A percentile compares a stretch with the other conserved stretches of the same genome.
phyloP scores from a whole-genome alignment of 352 stramenopile species.

The Pythium dissotocum region DNA sequence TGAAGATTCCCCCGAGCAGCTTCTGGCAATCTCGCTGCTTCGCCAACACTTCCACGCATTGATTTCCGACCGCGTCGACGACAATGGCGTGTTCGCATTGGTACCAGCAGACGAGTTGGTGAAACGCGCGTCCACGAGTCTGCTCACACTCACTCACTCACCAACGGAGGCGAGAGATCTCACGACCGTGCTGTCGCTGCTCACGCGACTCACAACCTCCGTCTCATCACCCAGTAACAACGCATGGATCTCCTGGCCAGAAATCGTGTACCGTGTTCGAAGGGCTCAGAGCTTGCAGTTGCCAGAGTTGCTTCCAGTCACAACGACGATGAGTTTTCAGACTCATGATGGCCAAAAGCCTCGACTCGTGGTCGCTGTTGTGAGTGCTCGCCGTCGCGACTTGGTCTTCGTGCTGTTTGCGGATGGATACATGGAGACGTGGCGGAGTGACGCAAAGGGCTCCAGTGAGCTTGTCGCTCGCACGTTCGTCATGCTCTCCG shows the following conservation, averaged over 20 bases:
- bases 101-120: slow-evolving; percentile 7
- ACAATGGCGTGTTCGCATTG: slow-evolving; percentile 13
- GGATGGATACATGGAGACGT: slow-evolving; percentile 14
- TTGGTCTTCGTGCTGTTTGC: slow-evolving; percentile 5
- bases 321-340: background rate
- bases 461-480: background rate
- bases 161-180: slow-evolving; percentile 9
- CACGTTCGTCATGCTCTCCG: background rate
- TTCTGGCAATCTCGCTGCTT: slow-evolving; percentile 10
- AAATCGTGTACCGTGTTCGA: slow-evolving; percentile 12
- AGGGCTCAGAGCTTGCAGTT: background rate
- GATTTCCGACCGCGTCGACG: background rate
- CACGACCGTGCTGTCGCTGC: background rate
- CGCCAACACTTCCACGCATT: slow-evolving; percentile 13
- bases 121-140: background rate
- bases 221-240: too few relatives aligned
- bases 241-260: slow-evolving; percentile 1
- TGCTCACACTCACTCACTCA: background rate
- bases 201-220: background rate
- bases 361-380: background rate
- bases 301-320: slow-evolving; percentile 12
- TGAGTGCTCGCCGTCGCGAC: background rate
- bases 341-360: too few relatives aligned
- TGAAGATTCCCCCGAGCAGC: slow-evolving; percentile 7
- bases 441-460: background rate